phyloP scores from a whole-genome alignment of 768 basidiomycete species.

The Favolaschia claudopus region DNA sequence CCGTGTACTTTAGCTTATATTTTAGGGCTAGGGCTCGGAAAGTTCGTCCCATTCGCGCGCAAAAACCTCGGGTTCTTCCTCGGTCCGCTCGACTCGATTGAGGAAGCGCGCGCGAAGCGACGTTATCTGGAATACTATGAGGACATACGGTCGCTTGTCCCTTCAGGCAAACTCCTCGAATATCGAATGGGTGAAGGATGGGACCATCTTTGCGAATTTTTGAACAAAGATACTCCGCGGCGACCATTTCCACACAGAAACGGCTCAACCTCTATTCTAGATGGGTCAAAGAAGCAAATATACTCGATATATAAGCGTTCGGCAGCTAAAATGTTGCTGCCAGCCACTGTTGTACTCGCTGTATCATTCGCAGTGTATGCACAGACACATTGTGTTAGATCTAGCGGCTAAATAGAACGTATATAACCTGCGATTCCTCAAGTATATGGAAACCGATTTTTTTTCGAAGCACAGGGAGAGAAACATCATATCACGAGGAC shows the following conservation, averaged over 20 bases:
- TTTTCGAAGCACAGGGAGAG: too few relatives aligned
- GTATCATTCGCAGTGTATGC: background rate
- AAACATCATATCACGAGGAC: too few relatives aligned
- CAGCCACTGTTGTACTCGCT: background rate
- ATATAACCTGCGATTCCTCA: too few relatives aligned
- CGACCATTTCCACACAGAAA: constrained; percentile 20
- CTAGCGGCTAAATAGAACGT: too few relatives aligned
- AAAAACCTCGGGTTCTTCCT: constrained; percentile 19
- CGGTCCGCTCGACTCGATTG: constrained; percentile 11
- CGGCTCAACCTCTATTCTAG: constrained; percentile 17
- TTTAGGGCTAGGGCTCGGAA: too few relatives aligned
- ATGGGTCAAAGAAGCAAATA: constrained; percentile 12
- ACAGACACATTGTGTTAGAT: too few relatives aligned
- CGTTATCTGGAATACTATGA: constrained; percentile 2
- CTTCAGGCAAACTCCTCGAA: background rate
- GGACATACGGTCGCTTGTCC: background rate
- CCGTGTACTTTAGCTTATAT: too few relatives aligned
- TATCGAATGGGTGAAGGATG: constrained; percentile 19
- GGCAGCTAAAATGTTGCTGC: background rate
- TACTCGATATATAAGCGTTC: constrained; percentile 13
- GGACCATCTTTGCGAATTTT: constrained; percentile 14
- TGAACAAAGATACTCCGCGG: constrained; percentile 11
- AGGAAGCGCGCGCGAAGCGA: background rate
- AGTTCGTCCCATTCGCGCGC: constrained; percentile 22
- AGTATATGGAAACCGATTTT: too few relatives aligned